These are phyloP conservation scores for Ustilago bromivora DNA, from an alignment of 1,284 basidiomycete genomes.

Conservation along the genomic window DNA sequence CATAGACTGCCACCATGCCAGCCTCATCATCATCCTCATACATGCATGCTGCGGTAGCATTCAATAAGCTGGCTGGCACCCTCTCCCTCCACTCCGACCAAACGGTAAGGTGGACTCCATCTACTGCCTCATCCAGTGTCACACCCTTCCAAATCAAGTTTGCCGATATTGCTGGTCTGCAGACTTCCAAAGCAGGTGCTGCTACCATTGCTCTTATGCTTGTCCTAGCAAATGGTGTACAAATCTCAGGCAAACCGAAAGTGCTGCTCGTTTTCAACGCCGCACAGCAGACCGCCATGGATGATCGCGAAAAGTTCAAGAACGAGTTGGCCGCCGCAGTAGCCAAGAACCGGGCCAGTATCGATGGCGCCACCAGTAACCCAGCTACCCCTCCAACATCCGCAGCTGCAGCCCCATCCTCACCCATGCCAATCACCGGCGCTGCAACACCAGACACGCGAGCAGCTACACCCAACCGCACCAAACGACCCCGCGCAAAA, in stretches of 20 bases:
- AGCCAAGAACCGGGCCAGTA: constrained; percentile 25
- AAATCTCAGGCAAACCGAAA: constrained; percentile 45
- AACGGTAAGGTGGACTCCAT: constrained; percentile 50
- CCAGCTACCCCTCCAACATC: constrained; percentile 15
- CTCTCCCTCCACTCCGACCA: constrained; percentile 39
- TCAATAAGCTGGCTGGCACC: constrained; percentile 57
- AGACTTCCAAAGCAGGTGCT: constrained; percentile 58
- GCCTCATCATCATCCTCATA: constrained; percentile 41
- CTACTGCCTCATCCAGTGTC: constrained; percentile 44
- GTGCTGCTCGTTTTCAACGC: constrained; percentile 58
- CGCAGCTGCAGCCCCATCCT: constrained; percentile 13
- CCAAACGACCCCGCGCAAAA: constrained; percentile 8
- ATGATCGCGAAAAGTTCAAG: constrained; percentile 58
- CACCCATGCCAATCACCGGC: constrained; percentile 14
- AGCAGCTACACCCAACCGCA: constrained; percentile 16
- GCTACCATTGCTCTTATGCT: constrained; percentile 60
- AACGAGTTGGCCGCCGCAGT: constrained; percentile 54
- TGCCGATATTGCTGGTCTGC: constrained; percentile 50
- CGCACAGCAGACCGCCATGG: constrained; percentile 46
- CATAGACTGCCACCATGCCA: constrained; percentile 19
- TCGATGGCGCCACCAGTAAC: constrained; percentile 7
- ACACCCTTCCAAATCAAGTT: constrained; percentile 39
- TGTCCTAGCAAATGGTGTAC: constrained; percentile 42
- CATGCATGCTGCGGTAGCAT: constrained; percentile 54
- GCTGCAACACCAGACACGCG: constrained; percentile 29